Conservation (phyloP, 2,329 filamentous ascomycete species). For the Trichoderma sp. region DNA sequence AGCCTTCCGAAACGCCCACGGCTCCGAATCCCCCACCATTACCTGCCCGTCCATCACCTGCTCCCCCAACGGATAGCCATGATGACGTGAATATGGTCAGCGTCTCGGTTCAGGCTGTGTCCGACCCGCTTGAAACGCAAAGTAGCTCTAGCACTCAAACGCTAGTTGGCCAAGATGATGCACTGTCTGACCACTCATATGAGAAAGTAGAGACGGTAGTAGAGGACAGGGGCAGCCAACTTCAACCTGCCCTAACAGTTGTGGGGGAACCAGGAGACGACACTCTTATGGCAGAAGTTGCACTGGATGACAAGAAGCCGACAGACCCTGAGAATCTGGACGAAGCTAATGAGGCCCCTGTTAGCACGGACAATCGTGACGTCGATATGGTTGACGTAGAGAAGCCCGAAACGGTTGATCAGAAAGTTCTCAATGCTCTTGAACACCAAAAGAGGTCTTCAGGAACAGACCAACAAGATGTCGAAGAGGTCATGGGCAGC, state of each 20-base stretch:
- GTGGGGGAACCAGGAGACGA: conserved; percentile 21
- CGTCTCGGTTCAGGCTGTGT: conserved; percentile 34
- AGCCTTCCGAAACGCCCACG: conserved; percentile 28
- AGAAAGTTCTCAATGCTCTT: conserved; percentile 48
- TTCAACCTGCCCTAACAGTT: neutral
- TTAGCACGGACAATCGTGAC: conserved; percentile 26
- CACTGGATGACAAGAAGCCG: neutral
- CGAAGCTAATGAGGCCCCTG: neutral
- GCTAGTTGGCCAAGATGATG: conserved; percentile 48
- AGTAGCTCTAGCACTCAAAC: conserved; percentile 56
- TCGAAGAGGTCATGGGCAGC: conserved; percentile 92
- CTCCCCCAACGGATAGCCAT: conserved; percentile 33
- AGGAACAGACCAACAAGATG: conserved; percentile 80
- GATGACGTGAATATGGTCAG: conserved; percentile 41
- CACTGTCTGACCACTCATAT: conserved; percentile 38
- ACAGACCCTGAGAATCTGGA: neutral
- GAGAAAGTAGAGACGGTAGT: conserved; percentile 35
- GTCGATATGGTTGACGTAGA: conserved; percentile 35
- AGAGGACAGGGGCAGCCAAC: conserved; percentile 27
- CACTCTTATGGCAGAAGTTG: conserved; percentile 27
- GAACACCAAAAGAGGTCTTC: conserved; percentile 50
- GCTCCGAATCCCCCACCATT: conserved; percentile 48
- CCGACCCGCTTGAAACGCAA: conserved; percentile 40
- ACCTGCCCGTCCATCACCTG: conserved; percentile 49
- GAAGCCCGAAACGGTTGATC: conserved; percentile 44